A percentile compares a stretch with the other conserved stretches of the same genome.
phyloP scores from a whole-genome alignment of 768 basidiomycete species.

The Hebeloma cylindrosporum region DNA sequence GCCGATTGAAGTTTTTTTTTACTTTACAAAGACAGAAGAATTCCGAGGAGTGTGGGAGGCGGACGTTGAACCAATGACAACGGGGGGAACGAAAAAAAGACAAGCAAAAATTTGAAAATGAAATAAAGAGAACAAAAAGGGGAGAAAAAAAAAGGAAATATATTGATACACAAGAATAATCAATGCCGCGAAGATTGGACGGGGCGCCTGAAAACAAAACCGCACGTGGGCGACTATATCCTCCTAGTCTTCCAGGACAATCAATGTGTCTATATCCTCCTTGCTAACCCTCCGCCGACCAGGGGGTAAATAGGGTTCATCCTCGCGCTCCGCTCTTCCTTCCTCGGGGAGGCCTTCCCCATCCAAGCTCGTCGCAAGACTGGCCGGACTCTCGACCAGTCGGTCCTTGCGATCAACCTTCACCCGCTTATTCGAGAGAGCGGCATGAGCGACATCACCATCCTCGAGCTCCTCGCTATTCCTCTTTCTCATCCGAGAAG shows the following conservation, averaged over 20 bases:
- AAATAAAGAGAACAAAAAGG: conserved; percentile 2
- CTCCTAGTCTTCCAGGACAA: conserved; percentile 6
- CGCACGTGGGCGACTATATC: not conserved
- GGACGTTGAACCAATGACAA: not conserved
- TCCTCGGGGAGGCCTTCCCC: not conserved
- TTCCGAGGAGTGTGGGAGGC: too few relatives aligned
- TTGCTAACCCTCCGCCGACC: not conserved
- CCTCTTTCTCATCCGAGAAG: conserved; percentile 40
- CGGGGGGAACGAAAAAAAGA: not conserved
- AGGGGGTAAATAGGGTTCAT: conserved; percentile 3
- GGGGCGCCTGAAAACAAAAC: not conserved
- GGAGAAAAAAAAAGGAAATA: not conserved
- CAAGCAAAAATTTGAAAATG: not conserved
- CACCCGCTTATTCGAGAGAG: conserved; percentile 19
- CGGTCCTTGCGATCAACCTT: conserved; percentile 15
- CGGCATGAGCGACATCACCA: conserved; percentile 16
- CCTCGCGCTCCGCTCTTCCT: not conserved
- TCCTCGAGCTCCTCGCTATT: conserved; percentile 51
- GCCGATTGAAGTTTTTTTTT: too few relatives aligned
- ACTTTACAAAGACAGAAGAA: too few relatives aligned
- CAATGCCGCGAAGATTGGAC: conserved; percentile 1
- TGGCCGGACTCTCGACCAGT: conserved; percentile 11
- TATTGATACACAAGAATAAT: not conserved
- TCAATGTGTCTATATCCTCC: conserved; percentile 10
- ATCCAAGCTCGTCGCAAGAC: not conserved